These are phyloP conservation scores for Hericium coralloides DNA, from an alignment of 768 basidiomycete species.

Conservation along the genomic window DNA sequence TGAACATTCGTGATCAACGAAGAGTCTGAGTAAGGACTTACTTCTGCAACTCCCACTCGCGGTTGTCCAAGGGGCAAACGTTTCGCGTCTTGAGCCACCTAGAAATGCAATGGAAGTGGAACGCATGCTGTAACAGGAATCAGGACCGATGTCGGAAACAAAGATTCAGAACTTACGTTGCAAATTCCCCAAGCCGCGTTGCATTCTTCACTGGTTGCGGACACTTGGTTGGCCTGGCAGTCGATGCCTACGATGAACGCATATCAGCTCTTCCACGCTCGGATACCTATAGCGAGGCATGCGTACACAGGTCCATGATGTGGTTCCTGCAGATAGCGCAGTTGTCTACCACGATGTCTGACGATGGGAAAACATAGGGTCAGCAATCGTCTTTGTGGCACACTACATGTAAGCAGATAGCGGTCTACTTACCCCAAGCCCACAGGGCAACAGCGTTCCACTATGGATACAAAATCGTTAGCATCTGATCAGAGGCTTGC, in stretches of 20 bases:
- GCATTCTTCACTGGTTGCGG: constrained; percentile 92
- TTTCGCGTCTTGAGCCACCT: constrained; percentile 98
- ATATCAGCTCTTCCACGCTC: too few relatives aligned
- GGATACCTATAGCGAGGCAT: too few relatives aligned
- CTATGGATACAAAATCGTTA: constrained; percentile 31
- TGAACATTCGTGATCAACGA: background rate
- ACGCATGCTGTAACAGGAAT: constrained; percentile 67
- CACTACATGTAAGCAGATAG: background rate
- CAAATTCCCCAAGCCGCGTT: constrained; percentile 99
- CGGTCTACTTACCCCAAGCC: constrained; percentile 78
- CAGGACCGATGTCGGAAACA: background rate
- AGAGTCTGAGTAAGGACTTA: constrained; percentile 30
- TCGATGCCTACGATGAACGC: constrained; percentile 70
- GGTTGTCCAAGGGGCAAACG: constrained; percentile 90
- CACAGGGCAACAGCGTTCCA: constrained; percentile 99
- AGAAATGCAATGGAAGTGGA: constrained; percentile 99
- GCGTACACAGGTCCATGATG: constrained; percentile 98
- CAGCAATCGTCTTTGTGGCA: background rate
- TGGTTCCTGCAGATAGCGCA: constrained; percentile 99
- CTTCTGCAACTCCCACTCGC: constrained; percentile 97
- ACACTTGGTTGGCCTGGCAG: constrained; percentile 98
- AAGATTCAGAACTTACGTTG: constrained; percentile 51
- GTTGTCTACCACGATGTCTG: constrained; percentile 98
- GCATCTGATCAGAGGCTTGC: background rate
- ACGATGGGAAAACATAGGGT: background rate